Conservation (phyloP, 345 rosid species). For the Citrus cavaleriei region DNA sequence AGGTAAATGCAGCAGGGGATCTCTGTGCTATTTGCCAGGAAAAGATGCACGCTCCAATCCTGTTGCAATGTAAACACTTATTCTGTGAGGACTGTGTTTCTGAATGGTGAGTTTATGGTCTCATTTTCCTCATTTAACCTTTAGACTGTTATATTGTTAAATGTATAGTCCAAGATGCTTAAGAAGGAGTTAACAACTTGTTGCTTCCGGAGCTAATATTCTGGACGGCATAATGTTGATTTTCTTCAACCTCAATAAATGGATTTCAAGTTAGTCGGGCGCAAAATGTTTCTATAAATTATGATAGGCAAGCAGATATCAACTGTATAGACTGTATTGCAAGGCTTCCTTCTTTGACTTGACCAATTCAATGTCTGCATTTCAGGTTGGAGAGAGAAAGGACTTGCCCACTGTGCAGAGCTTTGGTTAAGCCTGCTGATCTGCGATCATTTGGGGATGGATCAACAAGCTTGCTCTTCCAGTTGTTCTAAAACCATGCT, state of each 20-base stretch:
- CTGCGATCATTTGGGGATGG: slow-evolving; percentile 51
- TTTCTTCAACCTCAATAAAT: neutral
- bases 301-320: neutral
- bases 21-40: slow-evolving; percentile 77
- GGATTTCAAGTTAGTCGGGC: neutral
- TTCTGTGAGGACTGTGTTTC: slow-evolving; percentile 71
- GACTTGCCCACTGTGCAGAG: slow-evolving; percentile 66
- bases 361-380: neutral
- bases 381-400: slow-evolving; percentile 71
- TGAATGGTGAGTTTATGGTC: slow-evolving; percentile 42
- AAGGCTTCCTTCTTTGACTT: neutral
- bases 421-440: slow-evolving; percentile 47
- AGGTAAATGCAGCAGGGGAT: slow-evolving; percentile 60
- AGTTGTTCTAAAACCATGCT: slow-evolving; percentile 31
- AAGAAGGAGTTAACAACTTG: neutral
- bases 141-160: neutral
- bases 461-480: slow-evolving; percentile 56
- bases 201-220: neutral
- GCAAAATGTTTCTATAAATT: neutral
- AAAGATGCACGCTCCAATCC: slow-evolving; percentile 60
- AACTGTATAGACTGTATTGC: neutral
- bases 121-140: neutral
- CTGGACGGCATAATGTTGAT: neutral
- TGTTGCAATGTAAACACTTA: slow-evolving; percentile 55
- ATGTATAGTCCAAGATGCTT: neutral